phyloP scores from a whole-genome alignment of 371 early-diverging fungal species.

The Ordospora colligata region DNA sequence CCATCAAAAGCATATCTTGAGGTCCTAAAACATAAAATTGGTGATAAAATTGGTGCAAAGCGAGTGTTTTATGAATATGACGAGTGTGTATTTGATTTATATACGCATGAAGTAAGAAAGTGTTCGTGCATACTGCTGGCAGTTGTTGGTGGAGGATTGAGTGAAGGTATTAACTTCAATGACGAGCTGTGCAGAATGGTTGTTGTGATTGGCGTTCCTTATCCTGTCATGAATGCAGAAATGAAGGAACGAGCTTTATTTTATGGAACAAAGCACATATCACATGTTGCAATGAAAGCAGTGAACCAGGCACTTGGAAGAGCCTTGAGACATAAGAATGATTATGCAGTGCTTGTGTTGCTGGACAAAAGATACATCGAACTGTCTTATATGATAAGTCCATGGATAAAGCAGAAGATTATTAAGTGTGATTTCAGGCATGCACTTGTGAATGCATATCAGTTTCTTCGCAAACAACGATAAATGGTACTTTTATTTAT shows the following conservation, averaged over 20 bases:
- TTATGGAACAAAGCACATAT: conserved; percentile 43
- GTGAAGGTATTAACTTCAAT: conserved; percentile 84
- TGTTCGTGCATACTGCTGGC: conserved; percentile 69
- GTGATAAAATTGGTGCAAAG: background rate
- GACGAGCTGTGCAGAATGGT: conserved; percentile 62
- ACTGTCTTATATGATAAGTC: conserved; percentile 41
- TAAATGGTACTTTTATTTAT: background rate
- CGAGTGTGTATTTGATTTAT: conserved; percentile 23
- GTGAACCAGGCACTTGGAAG: conserved; percentile 84
- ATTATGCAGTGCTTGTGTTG: conserved; percentile 66
- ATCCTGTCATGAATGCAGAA: conserved; percentile 69
- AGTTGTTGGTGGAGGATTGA: conserved; percentile 88
- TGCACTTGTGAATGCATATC: background rate
- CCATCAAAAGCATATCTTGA: conserved; percentile 57
- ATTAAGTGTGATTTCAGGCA: background rate
- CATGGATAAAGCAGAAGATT: conserved; percentile 49
- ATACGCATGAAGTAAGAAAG: background rate
- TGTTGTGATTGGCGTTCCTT: conserved; percentile 77
- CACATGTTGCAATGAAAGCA: conserved; percentile 67
- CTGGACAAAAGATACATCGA: conserved; percentile 63
- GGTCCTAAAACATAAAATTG: conserved; percentile 24
- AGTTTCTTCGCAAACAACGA: conserved; percentile 17
- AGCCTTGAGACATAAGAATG: conserved; percentile 74
- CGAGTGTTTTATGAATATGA: conserved; percentile 47
- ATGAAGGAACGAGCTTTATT: conserved; percentile 62